These are phyloP conservation scores for Inonotus obliquus DNA, from an alignment of 1,284 basidiomycete species.

Conservation along the genomic window DNA sequence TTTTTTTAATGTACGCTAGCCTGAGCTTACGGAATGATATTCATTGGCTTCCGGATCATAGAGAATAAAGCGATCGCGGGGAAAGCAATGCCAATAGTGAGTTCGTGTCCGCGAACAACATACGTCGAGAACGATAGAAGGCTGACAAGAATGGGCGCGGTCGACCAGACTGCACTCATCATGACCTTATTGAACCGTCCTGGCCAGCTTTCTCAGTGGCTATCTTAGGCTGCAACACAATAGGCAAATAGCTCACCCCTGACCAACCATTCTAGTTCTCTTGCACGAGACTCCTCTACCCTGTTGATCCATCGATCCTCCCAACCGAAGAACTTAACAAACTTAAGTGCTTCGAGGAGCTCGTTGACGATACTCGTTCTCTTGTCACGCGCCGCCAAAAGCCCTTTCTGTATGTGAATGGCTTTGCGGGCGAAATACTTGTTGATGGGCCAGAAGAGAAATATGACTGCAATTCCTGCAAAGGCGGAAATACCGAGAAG, in stretches of 20 bases:
- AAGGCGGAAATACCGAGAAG: constrained; percentile 80
- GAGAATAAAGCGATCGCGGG: constrained; percentile 69
- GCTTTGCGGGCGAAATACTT: constrained; percentile 56
- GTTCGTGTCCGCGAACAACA: constrained; percentile 56
- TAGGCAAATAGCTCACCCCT: constrained; percentile 39
- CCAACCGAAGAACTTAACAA: constrained; percentile 88
- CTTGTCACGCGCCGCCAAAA: constrained; percentile 73
- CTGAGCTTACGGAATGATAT: constrained; percentile 54
- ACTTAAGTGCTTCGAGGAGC: constrained; percentile 75
- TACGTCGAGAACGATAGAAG: constrained; percentile 64
- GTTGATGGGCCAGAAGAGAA: constrained; percentile 74
- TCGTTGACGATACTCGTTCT: constrained; percentile 86
- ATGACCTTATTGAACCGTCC: constrained; percentile 54
- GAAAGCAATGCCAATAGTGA: constrained; percentile 66
- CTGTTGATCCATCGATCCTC: constrained; percentile 69
- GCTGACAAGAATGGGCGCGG: constrained; percentile 65
- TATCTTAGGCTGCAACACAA: not conserved
- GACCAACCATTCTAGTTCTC: constrained; percentile 67
- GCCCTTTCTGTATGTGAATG: constrained; percentile 68
- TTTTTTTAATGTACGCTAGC: constrained; percentile 47
- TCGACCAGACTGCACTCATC: constrained; percentile 60
- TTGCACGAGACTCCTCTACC: constrained; percentile 49
- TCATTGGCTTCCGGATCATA: constrained; percentile 71
- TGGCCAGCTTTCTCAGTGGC: not conserved
- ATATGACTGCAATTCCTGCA: constrained; percentile 76